Evolutionary conservation across 305 asterid species (phyloP), one percentile per base, ranked within the genome.

Genomic region (Plantago lanceolata): DNA sequence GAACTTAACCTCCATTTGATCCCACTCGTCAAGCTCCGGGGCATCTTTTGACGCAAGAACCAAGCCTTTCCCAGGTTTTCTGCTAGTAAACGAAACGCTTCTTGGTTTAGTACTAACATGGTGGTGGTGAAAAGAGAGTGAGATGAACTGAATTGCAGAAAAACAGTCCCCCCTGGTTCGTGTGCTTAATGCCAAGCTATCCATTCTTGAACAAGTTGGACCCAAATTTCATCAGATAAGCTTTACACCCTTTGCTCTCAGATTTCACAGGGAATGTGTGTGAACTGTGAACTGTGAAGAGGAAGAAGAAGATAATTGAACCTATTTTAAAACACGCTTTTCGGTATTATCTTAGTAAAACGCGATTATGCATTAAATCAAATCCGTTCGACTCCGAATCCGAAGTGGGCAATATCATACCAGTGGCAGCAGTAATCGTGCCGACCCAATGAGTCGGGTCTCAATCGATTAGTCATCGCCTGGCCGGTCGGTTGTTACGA

Each of bases 1-100:
- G 62, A 89, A 89, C 80, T 93, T 85, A 59, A 89, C 89, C 79
- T 93, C 98, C 98, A 93, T 85, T 61, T 70, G 77, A 52, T 93
- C 96, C 97, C 95, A 87, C 35, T 81, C 82, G 65, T 81, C 91
- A 63, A 89, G 81, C 52, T 80, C 78, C 18, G 86, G 54, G 47
- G 83, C 87, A 66, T 84, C 95, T 40, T 79, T 89, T 14, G 97
- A 79, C 3, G 90, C 94, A 76, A 66, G 81, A 65, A 87, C 81
- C 64, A 52, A 54, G 67, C 79, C 24, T 19, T 76, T 89, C 67
- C 79, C 82, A 58, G 75, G 75, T 69, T 80, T 88, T 60, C 80
- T 80, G 21, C 68, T 51, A 54, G 76, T 67, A 64, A 71, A 74
- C 29, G 62, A 66, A 29, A 78, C 73, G 70, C 66, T 24, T 68